These are phyloP conservation scores for Talaromyces piceae DNA, from an alignment of 2,329 filamentous ascomycete species.

Conservation along the genomic window DNA sequence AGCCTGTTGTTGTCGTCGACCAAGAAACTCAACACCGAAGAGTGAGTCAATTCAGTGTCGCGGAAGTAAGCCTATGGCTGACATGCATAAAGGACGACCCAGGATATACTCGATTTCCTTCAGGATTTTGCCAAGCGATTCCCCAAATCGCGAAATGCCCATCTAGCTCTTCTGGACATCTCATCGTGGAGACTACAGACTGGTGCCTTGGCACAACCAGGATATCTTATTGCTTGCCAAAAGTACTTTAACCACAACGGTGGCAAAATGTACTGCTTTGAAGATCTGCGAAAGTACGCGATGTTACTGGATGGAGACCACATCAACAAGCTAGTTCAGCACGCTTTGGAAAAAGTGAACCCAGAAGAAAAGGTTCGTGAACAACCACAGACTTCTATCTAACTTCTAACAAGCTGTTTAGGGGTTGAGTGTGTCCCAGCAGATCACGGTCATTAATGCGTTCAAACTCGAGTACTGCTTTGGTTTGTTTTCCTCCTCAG, in stretches of 20 bases:
- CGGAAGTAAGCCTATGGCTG: background rate
- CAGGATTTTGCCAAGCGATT: slow-evolving; percentile 24
- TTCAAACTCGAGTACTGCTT: slow-evolving; percentile 39
- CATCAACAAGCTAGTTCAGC: slow-evolving; percentile 21
- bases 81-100: slow-evolving; percentile 20
- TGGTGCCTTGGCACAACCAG: slow-evolving; percentile 20
- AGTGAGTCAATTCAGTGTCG: slow-evolving; percentile 22
- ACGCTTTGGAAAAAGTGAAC: slow-evolving; percentile 16
- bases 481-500: slow-evolving; percentile 25
- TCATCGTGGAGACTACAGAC: slow-evolving; percentile 19
- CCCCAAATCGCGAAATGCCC: slow-evolving; percentile 37
- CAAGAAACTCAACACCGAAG: slow-evolving; percentile 22
- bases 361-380: slow-evolving; percentile 19
- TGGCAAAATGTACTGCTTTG: slow-evolving; percentile 39
- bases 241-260: slow-evolving; percentile 35
- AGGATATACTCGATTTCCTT: slow-evolving; percentile 27
- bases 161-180: slow-evolving; percentile 30
- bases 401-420: slow-evolving; percentile 9
- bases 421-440: slow-evolving; percentile 17
- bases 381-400: background rate
- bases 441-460: slow-evolving; percentile 33
- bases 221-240: slow-evolving; percentile 31
- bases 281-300: slow-evolving; percentile 34
- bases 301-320: slow-evolving; percentile 21
- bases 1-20: slow-evolving; percentile 31